Evolutionary conservation across 2,329 filamentous ascomycete species (phyloP).

Genomic region (Lachnellula willkommii): DNA sequence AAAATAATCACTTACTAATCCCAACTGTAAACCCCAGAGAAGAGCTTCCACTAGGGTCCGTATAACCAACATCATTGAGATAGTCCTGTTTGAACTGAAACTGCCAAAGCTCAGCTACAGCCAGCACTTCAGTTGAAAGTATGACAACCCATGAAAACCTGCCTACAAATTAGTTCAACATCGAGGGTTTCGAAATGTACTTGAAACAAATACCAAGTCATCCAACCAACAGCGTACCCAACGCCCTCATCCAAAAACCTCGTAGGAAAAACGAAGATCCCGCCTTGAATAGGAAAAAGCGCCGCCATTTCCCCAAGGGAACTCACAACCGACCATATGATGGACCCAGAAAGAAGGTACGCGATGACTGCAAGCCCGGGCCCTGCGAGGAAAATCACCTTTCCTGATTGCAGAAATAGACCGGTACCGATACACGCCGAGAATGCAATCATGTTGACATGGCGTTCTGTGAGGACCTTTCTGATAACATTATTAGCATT

Average conservation of each 20-base stretch:
- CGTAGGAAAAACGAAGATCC: constrained; percentile 12
- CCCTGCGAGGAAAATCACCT: constrained; percentile 39
- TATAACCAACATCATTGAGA: constrained; percentile 31
- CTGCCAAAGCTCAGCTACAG: constrained; percentile 37
- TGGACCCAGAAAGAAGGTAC: constrained; percentile 41
- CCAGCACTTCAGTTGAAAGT: constrained; percentile 35
- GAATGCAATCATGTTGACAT: constrained; percentile 40
- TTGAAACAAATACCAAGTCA: constrained; percentile 34
- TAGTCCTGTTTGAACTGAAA: constrained; percentile 35
- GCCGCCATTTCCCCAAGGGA: constrained; percentile 37
- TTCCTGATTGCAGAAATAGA: constrained; percentile 41
- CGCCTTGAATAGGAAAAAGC: constrained; percentile 36
- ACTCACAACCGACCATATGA: constrained; percentile 44
- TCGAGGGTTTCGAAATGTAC: not conserved
- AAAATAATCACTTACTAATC: not conserved
- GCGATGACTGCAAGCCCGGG: constrained; percentile 38
- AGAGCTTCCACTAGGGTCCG: constrained; percentile 15
- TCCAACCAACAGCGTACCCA: constrained; percentile 32
- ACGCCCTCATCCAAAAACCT: constrained; percentile 15
- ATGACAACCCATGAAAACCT: constrained; percentile 33
- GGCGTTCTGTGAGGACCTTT: constrained; percentile 34
- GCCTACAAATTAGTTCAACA: not conserved
- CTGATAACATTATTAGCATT: not conserved
- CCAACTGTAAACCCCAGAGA: constrained; percentile 28
- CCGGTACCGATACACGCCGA: constrained; percentile 41